These are phyloP conservation scores for Agrocybe praecox DNA, from an alignment of 768 basidiomycete genomes.

Conservation along the genomic window DNA sequence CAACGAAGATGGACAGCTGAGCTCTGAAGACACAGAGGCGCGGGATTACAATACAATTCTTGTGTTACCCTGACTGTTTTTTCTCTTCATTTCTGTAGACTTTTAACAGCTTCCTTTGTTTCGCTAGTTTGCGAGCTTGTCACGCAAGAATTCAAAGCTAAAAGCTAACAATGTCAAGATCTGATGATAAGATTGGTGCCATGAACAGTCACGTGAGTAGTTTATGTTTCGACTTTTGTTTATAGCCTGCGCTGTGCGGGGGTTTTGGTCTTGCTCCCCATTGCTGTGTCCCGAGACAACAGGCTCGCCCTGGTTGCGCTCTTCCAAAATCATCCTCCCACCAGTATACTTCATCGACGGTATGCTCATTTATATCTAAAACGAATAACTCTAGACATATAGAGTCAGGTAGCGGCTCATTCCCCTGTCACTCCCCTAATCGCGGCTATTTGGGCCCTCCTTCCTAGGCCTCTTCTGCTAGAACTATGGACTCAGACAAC, in stretches of 20 bases:
- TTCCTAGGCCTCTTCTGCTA: conserved; percentile 17
- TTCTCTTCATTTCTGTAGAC: neutral
- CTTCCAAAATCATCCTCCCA: conserved; percentile 6
- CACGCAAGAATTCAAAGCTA: neutral
- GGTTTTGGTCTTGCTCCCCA: conserved; percentile 13
- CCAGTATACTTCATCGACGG: conserved; percentile 19
- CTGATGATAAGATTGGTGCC: neutral
- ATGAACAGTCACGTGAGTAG: conserved; percentile 14
- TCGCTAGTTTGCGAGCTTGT: conserved; percentile 1
- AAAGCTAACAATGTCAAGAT: neutral
- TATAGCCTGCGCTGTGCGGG: too few species aligned
- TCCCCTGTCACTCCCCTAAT: conserved; percentile 12
- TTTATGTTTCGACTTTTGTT: conserved; percentile 6
- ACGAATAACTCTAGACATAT: conserved; percentile 23
- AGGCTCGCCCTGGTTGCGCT: conserved; percentile 24
- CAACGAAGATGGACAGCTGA: neutral
- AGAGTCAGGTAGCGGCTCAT: conserved; percentile 21
- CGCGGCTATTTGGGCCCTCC: conserved; percentile 12
- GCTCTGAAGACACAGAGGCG: conserved; percentile 6
- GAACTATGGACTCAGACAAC: conserved; percentile 20
- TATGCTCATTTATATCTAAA: conserved; percentile 18
- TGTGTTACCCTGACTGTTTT: conserved; percentile 32
- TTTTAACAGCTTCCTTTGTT: neutral
- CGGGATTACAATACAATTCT: conserved; percentile 30
- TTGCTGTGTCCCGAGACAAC: conserved; percentile 16